These are phyloP conservation scores for Irpex sp. DNA, from an alignment of 1,284 basidiomycete species.

Conservation along the genomic window DNA sequence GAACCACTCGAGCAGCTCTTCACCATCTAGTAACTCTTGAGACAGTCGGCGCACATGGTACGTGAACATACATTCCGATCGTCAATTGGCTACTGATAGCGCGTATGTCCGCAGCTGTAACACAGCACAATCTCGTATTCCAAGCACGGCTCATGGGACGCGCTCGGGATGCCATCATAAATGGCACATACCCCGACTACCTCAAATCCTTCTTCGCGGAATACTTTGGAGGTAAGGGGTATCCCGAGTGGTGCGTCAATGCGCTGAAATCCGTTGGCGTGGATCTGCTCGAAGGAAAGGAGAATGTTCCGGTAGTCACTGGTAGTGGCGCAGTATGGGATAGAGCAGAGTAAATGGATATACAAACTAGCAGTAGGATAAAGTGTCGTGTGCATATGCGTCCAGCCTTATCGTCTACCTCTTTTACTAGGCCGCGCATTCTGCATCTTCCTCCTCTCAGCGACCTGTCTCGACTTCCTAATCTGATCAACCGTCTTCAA, in stretches of 20 bases:
- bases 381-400: too few species aligned
- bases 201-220: slow-evolving; percentile 66
- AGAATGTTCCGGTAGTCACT: slow-evolving; percentile 43
- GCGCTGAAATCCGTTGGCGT: slow-evolving; percentile 74
- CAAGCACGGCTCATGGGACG: slow-evolving; percentile 80
- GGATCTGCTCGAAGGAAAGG: slow-evolving; percentile 57
- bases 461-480: slow-evolving; percentile 63
- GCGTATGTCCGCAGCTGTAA: slow-evolving; percentile 47
- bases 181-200: slow-evolving; percentile 73
- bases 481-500: slow-evolving; percentile 85
- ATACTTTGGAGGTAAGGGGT: slow-evolving; percentile 68
- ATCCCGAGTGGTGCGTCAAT: slow-evolving; percentile 82
- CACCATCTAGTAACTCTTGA: slow-evolving; percentile 74
- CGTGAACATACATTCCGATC: slow-evolving; percentile 12
- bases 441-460: slow-evolving; percentile 65
- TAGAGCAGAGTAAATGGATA: slow-evolving; percentile 31
- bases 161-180: slow-evolving; percentile 73
- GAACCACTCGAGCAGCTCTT: slow-evolving; percentile 65
- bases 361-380: too few species aligned
- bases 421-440: slow-evolving; percentile 69
- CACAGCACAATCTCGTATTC: slow-evolving; percentile 78
- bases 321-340: slow-evolving; percentile 76
- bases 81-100: background rate
- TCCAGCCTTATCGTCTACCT: slow-evolving; percentile 38
- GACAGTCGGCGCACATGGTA: slow-evolving; percentile 79